These are phyloP conservation scores for Punica granatum DNA, from an alignment of 345 rosid genomes.

Conservation along the genomic window DNA sequence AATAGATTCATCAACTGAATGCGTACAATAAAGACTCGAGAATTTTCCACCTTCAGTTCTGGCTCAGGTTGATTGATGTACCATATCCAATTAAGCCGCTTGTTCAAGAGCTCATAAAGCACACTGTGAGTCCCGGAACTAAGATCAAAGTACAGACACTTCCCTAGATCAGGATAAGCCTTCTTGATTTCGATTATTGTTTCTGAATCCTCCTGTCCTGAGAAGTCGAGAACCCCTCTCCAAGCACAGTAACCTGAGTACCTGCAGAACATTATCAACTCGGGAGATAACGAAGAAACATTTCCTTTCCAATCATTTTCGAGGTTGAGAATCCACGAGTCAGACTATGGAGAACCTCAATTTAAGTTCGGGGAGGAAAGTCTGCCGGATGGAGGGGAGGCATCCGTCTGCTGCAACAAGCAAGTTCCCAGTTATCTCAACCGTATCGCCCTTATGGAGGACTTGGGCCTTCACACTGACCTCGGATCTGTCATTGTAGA, in stretches of 20 bases:
- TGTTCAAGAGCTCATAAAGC: conserved; percentile 50
- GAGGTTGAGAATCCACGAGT: neutral
- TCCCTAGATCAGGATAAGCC: conserved; percentile 60
- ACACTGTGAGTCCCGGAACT: conserved; percentile 38
- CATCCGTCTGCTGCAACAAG: conserved; percentile 85
- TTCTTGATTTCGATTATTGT: conserved; percentile 31
- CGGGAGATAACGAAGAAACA: too few relatives aligned
- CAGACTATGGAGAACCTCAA: conserved; percentile 40
- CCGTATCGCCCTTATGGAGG: conserved; percentile 29
- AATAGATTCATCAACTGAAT: neutral
- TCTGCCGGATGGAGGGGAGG: conserved; percentile 52
- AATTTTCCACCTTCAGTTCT: conserved; percentile 36
- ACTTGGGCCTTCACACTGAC: conserved; percentile 46
- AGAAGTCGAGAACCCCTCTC: conserved; percentile 73
- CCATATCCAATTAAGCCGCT: conserved; percentile 74
- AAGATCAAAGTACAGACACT: conserved; percentile 59
- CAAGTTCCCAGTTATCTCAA: conserved; percentile 51
- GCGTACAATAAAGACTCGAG: neutral
- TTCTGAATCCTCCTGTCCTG: conserved; percentile 43
- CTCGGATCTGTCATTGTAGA: conserved; percentile 30
- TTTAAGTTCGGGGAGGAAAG: conserved; percentile 49
- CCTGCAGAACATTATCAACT: conserved; percentile 23
- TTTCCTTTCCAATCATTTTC: neutral
- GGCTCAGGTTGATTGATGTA: conserved; percentile 70
- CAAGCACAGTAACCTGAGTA: conserved; percentile 82